These are phyloP conservation scores for Mariannaea sp. DNA, from an alignment of 2,329 filamentous ascomycete genomes.

Conservation along the genomic window DNA sequence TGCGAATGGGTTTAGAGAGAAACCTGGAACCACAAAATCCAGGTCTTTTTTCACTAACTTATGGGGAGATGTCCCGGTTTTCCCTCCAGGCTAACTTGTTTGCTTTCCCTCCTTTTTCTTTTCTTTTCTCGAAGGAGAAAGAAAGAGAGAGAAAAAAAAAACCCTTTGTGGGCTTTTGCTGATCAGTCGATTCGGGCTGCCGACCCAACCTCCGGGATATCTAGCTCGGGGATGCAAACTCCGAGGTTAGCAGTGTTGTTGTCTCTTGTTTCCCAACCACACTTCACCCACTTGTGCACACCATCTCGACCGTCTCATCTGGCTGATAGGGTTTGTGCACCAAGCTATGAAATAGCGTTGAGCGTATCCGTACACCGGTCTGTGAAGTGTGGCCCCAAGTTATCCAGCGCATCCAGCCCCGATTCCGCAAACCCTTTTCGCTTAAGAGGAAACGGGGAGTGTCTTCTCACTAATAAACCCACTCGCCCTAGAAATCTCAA, in stretches of 20 bases:
- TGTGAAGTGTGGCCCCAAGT: background rate
- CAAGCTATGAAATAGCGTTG: background rate
- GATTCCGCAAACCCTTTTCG: too few relatives aligned
- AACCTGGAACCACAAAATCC: background rate
- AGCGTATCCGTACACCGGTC: background rate
- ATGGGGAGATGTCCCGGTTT: background rate
- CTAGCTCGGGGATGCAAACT: conserved; percentile 7
- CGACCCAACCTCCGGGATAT: conserved; percentile 15
- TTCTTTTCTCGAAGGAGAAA: too few relatives aligned
- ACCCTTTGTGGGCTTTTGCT: too few relatives aligned
- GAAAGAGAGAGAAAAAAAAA: too few relatives aligned
- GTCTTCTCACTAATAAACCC: too few relatives aligned
- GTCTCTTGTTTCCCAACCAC: conserved; percentile 8
- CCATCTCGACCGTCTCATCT: background rate
- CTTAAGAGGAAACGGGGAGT: too few relatives aligned
- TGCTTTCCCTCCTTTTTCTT: too few relatives aligned
- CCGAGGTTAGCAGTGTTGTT: conserved; percentile 6
- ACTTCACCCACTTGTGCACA: background rate
- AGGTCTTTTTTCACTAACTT: background rate
- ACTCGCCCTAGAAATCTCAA: too few relatives aligned
- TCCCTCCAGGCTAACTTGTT: background rate
- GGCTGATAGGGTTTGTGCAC: conserved; percentile 18
- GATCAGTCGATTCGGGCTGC: conserved; percentile 1
- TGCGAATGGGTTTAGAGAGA: too few relatives aligned
- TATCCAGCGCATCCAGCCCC: background rate